These are phyloP conservation scores for Pleurozium schreberi DNA, from an alignment of 225 moss, liverwort and hornwort species.

Conservation along the genomic window DNA sequence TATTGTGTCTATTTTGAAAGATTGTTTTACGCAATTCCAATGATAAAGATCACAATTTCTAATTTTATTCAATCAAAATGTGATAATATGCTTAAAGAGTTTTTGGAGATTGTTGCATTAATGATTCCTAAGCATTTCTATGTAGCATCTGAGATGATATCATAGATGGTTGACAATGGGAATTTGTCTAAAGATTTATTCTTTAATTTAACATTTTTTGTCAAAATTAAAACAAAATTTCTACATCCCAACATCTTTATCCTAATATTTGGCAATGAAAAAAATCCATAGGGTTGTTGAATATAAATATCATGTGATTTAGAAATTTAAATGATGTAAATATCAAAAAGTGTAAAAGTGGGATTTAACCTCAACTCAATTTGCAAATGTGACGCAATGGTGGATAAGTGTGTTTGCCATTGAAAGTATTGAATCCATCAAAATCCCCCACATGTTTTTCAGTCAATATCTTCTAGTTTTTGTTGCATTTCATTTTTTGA, in stretches of 20 bases:
- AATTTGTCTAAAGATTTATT: neutral
- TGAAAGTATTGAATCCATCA: neutral
- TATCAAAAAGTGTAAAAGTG: neutral
- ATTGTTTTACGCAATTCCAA: neutral
- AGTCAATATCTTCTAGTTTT: neutral
- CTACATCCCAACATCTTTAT: neutral
- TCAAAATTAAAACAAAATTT: neutral
- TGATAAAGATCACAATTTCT: neutral
- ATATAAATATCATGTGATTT: neutral
- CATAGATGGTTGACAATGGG: neutral
- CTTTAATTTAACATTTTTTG: neutral
- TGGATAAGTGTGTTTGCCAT: neutral
- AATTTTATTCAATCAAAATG: neutral
- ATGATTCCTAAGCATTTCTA: neutral
- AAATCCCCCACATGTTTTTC: neutral
- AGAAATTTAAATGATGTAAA: neutral
- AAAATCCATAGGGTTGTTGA: neutral
- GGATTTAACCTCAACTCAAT: neutral
- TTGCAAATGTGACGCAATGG: neutral
- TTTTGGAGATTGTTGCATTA: too few species aligned
- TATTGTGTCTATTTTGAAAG: neutral
- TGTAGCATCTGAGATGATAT: neutral
- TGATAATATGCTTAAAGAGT: too few species aligned
- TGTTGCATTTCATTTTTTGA: neutral
- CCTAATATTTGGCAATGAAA: neutral